Percentiles rank a stretch among this genome's conserved stretches.
Evolutionary conservation across 345 rosid genomes (phyloP).

Genomic region (Murraya koenigii): DNA sequence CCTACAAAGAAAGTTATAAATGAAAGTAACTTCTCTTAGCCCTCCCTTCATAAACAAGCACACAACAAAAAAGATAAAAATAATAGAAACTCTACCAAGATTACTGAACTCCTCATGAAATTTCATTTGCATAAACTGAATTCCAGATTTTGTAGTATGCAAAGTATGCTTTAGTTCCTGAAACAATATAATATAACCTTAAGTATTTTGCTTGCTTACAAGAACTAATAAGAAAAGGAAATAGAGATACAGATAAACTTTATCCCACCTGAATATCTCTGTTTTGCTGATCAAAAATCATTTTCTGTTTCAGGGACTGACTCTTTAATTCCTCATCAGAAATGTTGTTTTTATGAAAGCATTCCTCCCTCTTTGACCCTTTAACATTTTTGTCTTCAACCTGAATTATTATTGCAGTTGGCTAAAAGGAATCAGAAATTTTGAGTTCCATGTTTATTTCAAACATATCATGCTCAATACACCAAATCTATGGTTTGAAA

Average conservation of each 20-base stretch:
- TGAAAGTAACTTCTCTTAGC: neutral
- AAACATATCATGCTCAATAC: neutral
- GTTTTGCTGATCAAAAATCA: conserved; percentile 72
- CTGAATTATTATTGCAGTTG: conserved; percentile 32
- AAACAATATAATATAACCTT: conserved; percentile 1
- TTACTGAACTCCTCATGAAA: conserved; percentile 78
- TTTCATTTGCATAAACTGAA: conserved; percentile 81
- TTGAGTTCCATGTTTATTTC: neutral
- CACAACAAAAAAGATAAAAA: conserved; percentile 4
- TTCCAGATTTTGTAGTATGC: conserved; percentile 77
- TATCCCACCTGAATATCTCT: conserved; percentile 57
- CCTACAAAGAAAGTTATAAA: conserved; percentile 40
- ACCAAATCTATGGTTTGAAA: neutral
- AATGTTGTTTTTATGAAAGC: conserved; percentile 31
- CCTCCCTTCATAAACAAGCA: neutral
- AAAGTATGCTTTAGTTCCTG: conserved; percentile 75
- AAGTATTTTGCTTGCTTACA: conserved; percentile 10
- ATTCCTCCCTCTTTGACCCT: conserved; percentile 47
- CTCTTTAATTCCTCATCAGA: conserved; percentile 50
- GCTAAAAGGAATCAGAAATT: neutral
- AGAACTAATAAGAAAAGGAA: neutral
- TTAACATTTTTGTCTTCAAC: conserved; percentile 51
- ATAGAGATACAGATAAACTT: neutral
- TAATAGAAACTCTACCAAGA: conserved; percentile 49
- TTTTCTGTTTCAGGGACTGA: conserved; percentile 44